These are phyloP conservation scores for Leccinum subgranulosum DNA, from an alignment of 768 basidiomycete genomes.

Conservation along the genomic window DNA sequence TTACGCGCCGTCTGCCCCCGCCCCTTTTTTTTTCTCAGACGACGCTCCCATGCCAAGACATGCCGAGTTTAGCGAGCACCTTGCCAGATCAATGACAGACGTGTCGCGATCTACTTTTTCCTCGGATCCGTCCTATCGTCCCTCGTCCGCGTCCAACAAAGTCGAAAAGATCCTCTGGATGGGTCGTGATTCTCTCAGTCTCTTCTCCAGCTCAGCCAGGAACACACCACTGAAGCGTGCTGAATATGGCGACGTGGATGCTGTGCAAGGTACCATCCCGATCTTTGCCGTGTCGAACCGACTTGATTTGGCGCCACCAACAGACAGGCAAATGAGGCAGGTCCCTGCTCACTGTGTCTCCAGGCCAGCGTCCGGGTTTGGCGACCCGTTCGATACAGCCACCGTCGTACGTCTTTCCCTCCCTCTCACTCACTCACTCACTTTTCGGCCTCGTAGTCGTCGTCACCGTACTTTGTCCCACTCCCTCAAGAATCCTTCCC, in stretches of 20 bases:
- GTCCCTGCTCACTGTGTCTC: constrained; percentile 5
- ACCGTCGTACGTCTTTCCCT: constrained; percentile 14
- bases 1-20: not conserved
- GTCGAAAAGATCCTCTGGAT: constrained; percentile 34
- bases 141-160: constrained; percentile 28
- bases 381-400: constrained; percentile 21
- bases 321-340: constrained; percentile 20
- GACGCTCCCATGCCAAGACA: constrained; percentile 11
- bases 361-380: constrained; percentile 12
- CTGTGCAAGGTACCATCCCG: constrained; percentile 23
- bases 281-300: not conserved
- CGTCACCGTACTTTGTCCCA: not conserved
- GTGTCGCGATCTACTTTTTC: constrained; percentile 1
- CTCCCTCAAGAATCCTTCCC: not conserved
- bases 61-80: not conserved
- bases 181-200: constrained; percentile 28
- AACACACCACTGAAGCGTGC: constrained; percentile 1
- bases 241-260: constrained; percentile 16
- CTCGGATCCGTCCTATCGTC: constrained; percentile 17
- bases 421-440: constrained; percentile 14
- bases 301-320: not conserved
- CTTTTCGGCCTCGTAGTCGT: constrained; percentile 15
- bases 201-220: constrained; percentile 22
- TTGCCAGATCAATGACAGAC: not conserved
- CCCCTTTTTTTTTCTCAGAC: constrained; percentile 6